Evolutionary conservation across 164 flowering plant genomes (phyloP).

Genomic region (Stephania cephalantha): DNA sequence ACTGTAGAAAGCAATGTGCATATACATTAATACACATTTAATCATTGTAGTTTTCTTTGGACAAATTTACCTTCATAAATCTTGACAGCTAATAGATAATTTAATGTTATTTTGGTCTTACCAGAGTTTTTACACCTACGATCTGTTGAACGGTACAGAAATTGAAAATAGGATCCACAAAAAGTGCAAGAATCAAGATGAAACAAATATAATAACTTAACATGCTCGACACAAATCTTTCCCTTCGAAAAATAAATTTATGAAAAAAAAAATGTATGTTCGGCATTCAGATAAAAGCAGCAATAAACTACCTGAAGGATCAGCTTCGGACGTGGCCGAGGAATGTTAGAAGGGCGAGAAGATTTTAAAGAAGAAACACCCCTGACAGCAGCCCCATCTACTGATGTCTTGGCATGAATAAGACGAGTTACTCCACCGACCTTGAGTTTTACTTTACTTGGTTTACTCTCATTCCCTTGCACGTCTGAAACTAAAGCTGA

Average conservation of each 20-base stretch:
- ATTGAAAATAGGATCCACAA: not conserved
- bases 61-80: too few species aligned
- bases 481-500: slow-evolving; percentile 24
- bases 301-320: slow-evolving; percentile 36
- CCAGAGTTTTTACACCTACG: too few species aligned
- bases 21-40: too few species aligned
- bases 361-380: slow-evolving; percentile 29
- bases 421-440: slow-evolving; percentile 76
- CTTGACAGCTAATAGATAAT: too few species aligned
- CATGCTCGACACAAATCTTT: not conserved
- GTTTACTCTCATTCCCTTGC: slow-evolving; percentile 39
- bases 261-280: not conserved
- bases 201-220: not conserved
- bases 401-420: slow-evolving; percentile 48
- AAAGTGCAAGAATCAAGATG: not conserved
- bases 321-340: slow-evolving; percentile 30
- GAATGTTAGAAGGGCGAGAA: slow-evolving; percentile 31
- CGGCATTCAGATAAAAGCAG: not conserved
- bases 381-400: slow-evolving; percentile 19
- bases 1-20: not conserved
- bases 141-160: too few species aligned
- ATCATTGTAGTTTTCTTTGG: too few species aligned
- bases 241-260: not conserved
- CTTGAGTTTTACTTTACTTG: slow-evolving; percentile 63
- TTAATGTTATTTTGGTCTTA: too few species aligned